Base-by-base conservation (phyloP, 2,329 filamentous ascomycete genomes). In the Exophiala xenobiotica region DNA sequence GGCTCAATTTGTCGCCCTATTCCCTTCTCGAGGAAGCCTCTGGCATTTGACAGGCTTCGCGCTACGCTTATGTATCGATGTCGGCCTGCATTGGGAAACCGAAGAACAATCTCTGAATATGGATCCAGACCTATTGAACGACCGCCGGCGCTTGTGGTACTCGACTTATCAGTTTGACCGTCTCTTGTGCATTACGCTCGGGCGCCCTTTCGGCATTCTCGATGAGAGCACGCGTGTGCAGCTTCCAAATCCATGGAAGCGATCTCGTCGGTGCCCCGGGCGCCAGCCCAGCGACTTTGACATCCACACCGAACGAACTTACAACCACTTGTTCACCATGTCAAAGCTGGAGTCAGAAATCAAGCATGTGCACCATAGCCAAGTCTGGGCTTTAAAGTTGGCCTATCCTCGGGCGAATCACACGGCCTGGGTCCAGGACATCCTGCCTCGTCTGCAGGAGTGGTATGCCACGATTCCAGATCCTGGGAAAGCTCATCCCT, bases 81-180 rank as follows among this genome's bases (percentile, higher is more conserved):
- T 66, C 4, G 67, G 65, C 8, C 49, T 69, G 20, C 66, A 69
- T 46, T 67, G 64, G 65, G 66, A 68, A 55, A 47, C 16, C 26
- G 63, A 58, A 16, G 53, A 58, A 18, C 54, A 54, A n/a, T 47
- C 58, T 19, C 41, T 63, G 11, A 39, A 55, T 40, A 58, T 54
- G 51, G 60, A 61, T 20, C 52, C 60, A 38, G 33, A 46, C 3
- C 20, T 63, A 16, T 44, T 68, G 47, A 42, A 68, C 27, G 57
- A 63, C 20, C 58, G 64, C 19, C 55, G 66, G 16, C 61, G 64
- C 7, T 48, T 66, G 12, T 53, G 50, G 50, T 24, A 53, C 14
- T 47, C 22, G 9, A 53, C 72, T 4, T 73, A 73, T 51, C 72
- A 72, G 12, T 63, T 73, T 3, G 70, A 73, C 46, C 66, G 70